Evolutionary conservation across 2,329 filamentous ascomycete genomes (phyloP).

Genomic region (Neurospora sp.): DNA sequence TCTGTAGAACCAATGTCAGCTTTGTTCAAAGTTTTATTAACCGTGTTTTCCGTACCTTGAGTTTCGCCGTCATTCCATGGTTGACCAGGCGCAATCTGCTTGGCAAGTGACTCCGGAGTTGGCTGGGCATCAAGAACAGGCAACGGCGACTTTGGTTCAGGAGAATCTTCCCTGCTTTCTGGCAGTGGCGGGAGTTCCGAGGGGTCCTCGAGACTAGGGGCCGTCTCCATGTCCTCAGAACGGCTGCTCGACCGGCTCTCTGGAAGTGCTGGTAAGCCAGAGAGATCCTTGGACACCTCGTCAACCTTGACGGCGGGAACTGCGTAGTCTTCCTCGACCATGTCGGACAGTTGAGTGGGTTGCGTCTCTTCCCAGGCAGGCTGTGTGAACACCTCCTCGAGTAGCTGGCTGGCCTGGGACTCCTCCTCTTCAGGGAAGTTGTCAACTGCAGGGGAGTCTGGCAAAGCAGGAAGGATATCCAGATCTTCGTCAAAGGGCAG

Average conservation of each 20-base stretch:
- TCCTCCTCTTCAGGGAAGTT: neutral
- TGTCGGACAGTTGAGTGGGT: neutral
- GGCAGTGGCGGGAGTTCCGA: neutral
- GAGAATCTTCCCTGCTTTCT: slow-evolving; percentile 2
- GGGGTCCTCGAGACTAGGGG: neutral
- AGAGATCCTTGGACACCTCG: neutral
- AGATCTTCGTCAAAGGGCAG: neutral
- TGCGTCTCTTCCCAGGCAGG: neutral
- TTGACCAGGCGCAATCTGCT: neutral
- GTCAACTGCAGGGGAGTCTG: neutral
- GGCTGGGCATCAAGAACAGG: neutral
- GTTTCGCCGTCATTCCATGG: neutral
- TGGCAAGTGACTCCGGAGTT: neutral
- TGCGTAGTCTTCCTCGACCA: neutral
- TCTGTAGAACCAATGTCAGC: neutral
- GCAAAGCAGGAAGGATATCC: neutral
- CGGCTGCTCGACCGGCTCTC: neutral
- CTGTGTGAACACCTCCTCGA: neutral
- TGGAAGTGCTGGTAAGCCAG: neutral
- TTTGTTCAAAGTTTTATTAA: neutral
- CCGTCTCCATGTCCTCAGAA: neutral
- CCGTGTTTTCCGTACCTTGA: neutral
- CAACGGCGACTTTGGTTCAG: neutral
- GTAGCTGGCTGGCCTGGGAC: neutral
- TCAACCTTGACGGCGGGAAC: neutral